Evolutionary conservation across 2,329 filamentous ascomycete genomes (phyloP).

Genomic region (Fusarium cyanostomum): DNA sequence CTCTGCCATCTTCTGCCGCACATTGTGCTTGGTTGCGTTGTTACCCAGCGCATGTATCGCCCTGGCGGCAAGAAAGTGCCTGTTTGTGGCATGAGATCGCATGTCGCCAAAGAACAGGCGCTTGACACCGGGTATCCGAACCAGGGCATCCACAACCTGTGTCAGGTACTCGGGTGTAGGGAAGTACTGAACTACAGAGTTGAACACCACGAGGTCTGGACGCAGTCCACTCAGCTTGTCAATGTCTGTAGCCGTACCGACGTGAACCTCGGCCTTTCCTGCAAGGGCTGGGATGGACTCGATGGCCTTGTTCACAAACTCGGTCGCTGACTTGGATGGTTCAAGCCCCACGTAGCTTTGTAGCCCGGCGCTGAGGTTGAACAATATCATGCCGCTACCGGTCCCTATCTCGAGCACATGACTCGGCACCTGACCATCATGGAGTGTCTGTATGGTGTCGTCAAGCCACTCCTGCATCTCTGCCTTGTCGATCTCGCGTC

Average conservation of each 20-base stretch:
- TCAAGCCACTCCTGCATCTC: conserved; percentile 49
- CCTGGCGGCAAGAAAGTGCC: conserved; percentile 22
- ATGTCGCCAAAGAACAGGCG: conserved; percentile 33
- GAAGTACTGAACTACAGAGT: conserved; percentile 8
- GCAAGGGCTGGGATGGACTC: conserved; percentile 19
- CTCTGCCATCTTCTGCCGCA: conserved; percentile 28
- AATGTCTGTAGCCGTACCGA: conserved; percentile 25
- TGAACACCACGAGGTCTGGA: conserved; percentile 2
- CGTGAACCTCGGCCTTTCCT: conserved; percentile 30
- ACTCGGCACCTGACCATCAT: conserved; percentile 8
- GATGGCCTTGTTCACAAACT: conserved; percentile 27
- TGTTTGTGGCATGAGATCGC: conserved; percentile 24
- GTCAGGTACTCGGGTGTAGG: conserved; percentile 10
- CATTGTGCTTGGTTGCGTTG: conserved; percentile 2
- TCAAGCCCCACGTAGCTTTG: conserved; percentile 44
- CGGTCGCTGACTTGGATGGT: conserved; percentile 33
- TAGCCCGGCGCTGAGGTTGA: conserved; percentile 39
- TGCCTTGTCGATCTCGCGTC: conserved; percentile 33
- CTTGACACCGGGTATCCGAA: background rate
- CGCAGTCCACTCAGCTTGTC: background rate
- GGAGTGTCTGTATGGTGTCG: conserved; percentile 41
- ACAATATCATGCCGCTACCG: conserved; percentile 47
- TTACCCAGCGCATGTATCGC: conserved; percentile 14
- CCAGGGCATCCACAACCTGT: background rate
- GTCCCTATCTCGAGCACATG: conserved; percentile 46